Evolutionary conservation across 2,329 filamentous ascomycete species (phyloP).

Genomic region (Periconia digitata): DNA sequence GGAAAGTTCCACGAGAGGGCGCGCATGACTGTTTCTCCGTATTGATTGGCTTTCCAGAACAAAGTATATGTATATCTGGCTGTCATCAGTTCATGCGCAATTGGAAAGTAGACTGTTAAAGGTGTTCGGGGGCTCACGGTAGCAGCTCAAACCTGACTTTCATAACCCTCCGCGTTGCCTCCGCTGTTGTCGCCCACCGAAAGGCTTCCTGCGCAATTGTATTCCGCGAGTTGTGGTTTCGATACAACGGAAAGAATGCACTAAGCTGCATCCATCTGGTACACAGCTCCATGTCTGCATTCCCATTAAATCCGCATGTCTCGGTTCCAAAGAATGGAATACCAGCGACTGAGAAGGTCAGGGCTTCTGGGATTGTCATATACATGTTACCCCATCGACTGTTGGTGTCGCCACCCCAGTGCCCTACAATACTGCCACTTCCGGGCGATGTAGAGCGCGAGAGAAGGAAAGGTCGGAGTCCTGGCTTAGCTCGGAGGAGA

Average conservation of each 20-base stretch:
- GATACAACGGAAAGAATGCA: conserved; percentile 73
- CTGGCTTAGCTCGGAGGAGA: conserved; percentile 65
- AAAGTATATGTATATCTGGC: conserved; percentile 76
- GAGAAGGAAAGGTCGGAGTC: conserved; percentile 69
- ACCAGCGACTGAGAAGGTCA: conserved; percentile 66
- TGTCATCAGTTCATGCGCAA: background rate
- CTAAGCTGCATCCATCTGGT: conserved; percentile 72
- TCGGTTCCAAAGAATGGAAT: conserved; percentile 71
- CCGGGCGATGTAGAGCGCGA: conserved; percentile 73
- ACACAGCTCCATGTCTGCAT: conserved; percentile 69
- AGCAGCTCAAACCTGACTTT: conserved; percentile 64
- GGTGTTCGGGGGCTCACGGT: no score
- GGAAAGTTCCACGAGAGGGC: conserved; percentile 49
- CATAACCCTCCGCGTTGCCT: conserved; percentile 68
- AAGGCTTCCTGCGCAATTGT: conserved; percentile 56
- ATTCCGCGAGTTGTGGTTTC: conserved; percentile 70
- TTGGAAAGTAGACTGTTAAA: background rate
- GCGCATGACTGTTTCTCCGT: background rate
- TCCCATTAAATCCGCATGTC: conserved; percentile 71
- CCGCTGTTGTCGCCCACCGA: conserved; percentile 64
- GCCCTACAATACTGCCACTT: conserved; percentile 58
- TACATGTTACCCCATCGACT: conserved; percentile 70
- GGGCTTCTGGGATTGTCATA: conserved; percentile 71
- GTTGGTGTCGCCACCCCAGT: conserved; percentile 65
- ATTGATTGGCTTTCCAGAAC: conserved; percentile 46